Base-by-base conservation (phyloP, 345 rosid species). In the Nasturtium officinale region DNA sequence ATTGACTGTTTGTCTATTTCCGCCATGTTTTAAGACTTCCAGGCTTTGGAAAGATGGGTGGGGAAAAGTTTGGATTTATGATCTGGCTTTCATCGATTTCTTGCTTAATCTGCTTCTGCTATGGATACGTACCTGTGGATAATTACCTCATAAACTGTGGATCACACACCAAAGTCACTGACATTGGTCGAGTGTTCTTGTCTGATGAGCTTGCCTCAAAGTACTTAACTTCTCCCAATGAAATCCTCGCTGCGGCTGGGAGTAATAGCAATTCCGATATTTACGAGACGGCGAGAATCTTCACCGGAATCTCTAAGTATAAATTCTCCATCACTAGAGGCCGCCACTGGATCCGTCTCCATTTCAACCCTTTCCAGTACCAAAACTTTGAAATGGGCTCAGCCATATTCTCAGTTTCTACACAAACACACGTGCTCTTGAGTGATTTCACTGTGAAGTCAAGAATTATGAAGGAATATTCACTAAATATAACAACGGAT, bases 281-380 rank as follows among this genome's bases (percentile, higher is more conserved):
- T 25, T 94, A 94, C 84, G 82, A 81, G 68, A 88, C 97, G 5
- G 97, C 95, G 1, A 83, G 90, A 73, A 80, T 94, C 80, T 84
- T 89, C 67, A 72, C 81, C 9, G 85, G 82, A 37, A 66, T 80
- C 65, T 82, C 98, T 0, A 91, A 67, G 77, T 94, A 89, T 82
- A 81, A 74, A 23, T 91, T 94, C 68, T 40, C 86, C 9, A 78
- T 94, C 26, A 33, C 77, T 59, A 67, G 51, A 69, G 98, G 95
- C 63, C 82, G 97, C 38, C 96, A 88, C 81, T 94, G 96, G 96
- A 77, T 94, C 73, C 97, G 98, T 52, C 82, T 94, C 45, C 87
- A 94, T 74, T 91, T 94, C 80, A 77, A 69, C 45, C 91, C 97
- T 6, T 94, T 91, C 67, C 78, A 74, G 50, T 74, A 75, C 65